These are phyloP conservation scores for Ambrosia artemisiifolia DNA, from an alignment of 129 eudicot genomes.

Conservation along the genomic window DNA sequence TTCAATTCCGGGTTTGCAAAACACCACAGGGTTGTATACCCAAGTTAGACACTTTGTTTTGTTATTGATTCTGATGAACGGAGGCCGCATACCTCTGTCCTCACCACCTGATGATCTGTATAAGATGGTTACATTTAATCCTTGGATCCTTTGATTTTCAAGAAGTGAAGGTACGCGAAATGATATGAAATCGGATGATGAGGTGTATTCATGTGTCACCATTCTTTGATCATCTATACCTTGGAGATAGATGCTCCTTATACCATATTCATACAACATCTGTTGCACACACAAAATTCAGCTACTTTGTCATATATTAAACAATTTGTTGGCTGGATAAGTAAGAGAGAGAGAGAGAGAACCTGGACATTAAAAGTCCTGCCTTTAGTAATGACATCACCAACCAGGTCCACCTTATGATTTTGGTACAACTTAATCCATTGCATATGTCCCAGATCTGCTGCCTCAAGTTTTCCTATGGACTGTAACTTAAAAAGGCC, in stretches of 20 bases:
- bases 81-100: no score
- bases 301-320: background rate
- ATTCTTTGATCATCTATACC: constrained; percentile 9
- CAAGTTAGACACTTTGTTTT: background rate
- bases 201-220: background rate
- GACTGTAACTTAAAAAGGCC: constrained; percentile 10
- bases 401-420: background rate
- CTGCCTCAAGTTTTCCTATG: background rate
- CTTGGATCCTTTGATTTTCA: background rate
- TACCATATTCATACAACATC: constrained; percentile 3
- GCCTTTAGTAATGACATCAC: constrained; percentile 3
- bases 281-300: background rate
- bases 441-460: background rate
- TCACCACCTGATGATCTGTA: no score
- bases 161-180: background rate
- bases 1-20: background rate
- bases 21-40: constrained; percentile 2
- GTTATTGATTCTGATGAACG: background rate
- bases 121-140: background rate
- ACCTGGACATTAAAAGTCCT: constrained; percentile 12
- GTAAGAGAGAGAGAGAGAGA: background rate
- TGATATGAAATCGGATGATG: background rate
- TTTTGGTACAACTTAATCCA: constrained; percentile 8
- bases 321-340: background rate
- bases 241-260: no score